Percentiles rank a stretch among this genome's conserved stretches.
Evolutionary conservation across 164 flowering plant genomes (phyloP).

Genomic region (Vitis amurensis): DNA sequence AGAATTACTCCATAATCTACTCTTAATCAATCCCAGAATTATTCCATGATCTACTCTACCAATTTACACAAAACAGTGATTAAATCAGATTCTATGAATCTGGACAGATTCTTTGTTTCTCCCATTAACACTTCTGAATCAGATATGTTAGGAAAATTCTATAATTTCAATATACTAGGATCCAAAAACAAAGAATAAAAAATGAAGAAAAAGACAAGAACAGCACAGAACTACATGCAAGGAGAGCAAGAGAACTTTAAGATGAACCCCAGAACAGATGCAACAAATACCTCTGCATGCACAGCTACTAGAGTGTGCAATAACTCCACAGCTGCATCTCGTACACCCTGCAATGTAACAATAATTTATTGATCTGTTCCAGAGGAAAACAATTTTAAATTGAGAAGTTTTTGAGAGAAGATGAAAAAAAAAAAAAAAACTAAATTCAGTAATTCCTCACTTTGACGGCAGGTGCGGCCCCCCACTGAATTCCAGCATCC

Average conservation of each 20-base stretch:
- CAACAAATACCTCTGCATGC: constrained; percentile 85
- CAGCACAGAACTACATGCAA: neutral
- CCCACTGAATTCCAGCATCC: constrained; percentile 97
- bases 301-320: constrained; percentile 90
- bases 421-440: neutral
- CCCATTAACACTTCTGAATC: too few relatives aligned
- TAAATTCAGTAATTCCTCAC: constrained; percentile 37
- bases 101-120: too few relatives aligned
- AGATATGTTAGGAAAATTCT: too few relatives aligned
- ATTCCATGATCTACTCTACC: too few relatives aligned
- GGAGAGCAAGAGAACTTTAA: neutral
- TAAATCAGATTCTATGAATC: too few relatives aligned
- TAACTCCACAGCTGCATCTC: constrained; percentile 93
- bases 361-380: neutral
- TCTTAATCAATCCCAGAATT: too few relatives aligned
- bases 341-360: constrained; percentile 68
- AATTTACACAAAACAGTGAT: too few relatives aligned
- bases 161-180: too few relatives aligned
- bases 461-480: constrained; percentile 86
- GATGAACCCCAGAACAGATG: neutral
- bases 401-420: neutral
- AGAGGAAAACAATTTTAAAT: neutral
- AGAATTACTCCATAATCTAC: too few relatives aligned
- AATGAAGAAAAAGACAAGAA: too few relatives aligned
- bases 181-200: too few relatives aligned